phyloP scores from a whole-genome alignment of 2,329 filamentous ascomycete genomes.

The Hypoxylon sp. region DNA sequence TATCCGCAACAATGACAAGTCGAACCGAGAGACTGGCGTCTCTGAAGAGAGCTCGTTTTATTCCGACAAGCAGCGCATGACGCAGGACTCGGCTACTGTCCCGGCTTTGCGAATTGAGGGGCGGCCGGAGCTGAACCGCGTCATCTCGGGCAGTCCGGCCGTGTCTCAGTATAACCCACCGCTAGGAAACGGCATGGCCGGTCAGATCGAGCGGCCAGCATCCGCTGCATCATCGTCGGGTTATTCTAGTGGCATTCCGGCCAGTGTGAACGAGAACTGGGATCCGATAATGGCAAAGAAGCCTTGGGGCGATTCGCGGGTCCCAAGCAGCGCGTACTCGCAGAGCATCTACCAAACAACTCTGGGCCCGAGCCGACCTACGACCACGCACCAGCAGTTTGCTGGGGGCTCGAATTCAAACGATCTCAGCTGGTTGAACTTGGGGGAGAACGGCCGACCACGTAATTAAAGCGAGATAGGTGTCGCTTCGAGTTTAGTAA shows the following conservation, averaged over 20 bases:
- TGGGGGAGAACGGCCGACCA: slow-evolving; percentile 57
- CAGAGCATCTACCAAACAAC: slow-evolving; percentile 54
- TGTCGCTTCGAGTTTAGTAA: slow-evolving; percentile 6
- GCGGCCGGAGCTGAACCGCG: slow-evolving; percentile 68
- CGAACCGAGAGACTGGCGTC: slow-evolving; percentile 58
- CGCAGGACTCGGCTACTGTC: slow-evolving; percentile 73
- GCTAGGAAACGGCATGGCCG: slow-evolving; percentile 65
- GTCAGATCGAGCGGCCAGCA: slow-evolving; percentile 65
- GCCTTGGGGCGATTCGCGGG: slow-evolving; percentile 60
- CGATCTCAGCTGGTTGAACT: slow-evolving; percentile 84
- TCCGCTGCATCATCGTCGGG: slow-evolving; percentile 61
- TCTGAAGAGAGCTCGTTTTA: slow-evolving; percentile 67
- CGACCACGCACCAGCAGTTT: slow-evolving; percentile 59
- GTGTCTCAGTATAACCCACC: slow-evolving; percentile 66
- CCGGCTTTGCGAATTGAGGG: slow-evolving; percentile 73
- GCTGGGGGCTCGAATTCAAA: slow-evolving; percentile 59
- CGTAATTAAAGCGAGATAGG: slow-evolving; percentile 21
- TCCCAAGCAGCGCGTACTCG: slow-evolving; percentile 61
- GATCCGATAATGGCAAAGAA: slow-evolving; percentile 55
- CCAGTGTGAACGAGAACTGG: slow-evolving; percentile 67
- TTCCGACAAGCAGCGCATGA: slow-evolving; percentile 59
- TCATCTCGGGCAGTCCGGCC: slow-evolving; percentile 74
- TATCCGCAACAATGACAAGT: slow-evolving; percentile 56
- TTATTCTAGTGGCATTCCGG: slow-evolving; percentile 71
- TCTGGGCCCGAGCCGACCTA: slow-evolving; percentile 45